Evolutionary conservation across 2,329 filamentous ascomycete genomes (phyloP).

Genomic region (Exophiala sp.): DNA sequence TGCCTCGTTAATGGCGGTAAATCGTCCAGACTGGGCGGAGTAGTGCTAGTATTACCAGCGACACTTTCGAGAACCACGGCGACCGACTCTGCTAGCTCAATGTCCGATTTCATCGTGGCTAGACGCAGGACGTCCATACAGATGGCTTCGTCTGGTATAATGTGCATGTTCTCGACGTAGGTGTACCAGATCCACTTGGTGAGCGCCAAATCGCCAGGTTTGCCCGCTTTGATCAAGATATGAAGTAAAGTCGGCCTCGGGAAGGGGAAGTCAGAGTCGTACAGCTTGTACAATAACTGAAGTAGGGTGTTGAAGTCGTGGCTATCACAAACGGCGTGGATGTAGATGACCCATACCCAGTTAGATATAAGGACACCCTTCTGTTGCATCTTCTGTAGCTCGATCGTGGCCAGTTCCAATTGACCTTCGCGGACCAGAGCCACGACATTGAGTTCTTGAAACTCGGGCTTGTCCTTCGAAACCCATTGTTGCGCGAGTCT

Average conservation of each 20-base stretch:
- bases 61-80: slow-evolving; percentile 15
- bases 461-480: slow-evolving; percentile 53
- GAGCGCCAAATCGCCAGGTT: slow-evolving; percentile 59
- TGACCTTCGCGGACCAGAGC: slow-evolving; percentile 78
- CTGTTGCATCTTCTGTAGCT: slow-evolving; percentile 63
- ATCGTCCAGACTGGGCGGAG: slow-evolving; percentile 2
- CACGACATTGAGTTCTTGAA: slow-evolving; percentile 64
- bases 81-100: slow-evolving; percentile 17
- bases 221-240: slow-evolving; percentile 71
- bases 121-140: slow-evolving; percentile 17
- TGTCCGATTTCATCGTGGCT: slow-evolving; percentile 9
- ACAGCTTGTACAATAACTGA: slow-evolving; percentile 60
- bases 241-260: slow-evolving; percentile 63
- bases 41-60: slow-evolving; percentile 3
- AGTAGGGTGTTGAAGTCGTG: slow-evolving; percentile 76
- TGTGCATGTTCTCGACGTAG: slow-evolving; percentile 56
- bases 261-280: slow-evolving; percentile 46
- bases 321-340: slow-evolving; percentile 67
- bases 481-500: slow-evolving; percentile 67
- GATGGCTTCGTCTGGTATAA: slow-evolving; percentile 48
- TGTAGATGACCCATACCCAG: slow-evolving; percentile 77
- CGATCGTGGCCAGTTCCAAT: slow-evolving; percentile 72
- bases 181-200: slow-evolving; percentile 69
- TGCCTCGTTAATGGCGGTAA: background rate
- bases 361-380: slow-evolving; percentile 54